Evolutionary conservation across 345 rosid species (phyloP), one percentile per base, ranked within the genome.

Genomic region (Linum lewisii): DNA sequence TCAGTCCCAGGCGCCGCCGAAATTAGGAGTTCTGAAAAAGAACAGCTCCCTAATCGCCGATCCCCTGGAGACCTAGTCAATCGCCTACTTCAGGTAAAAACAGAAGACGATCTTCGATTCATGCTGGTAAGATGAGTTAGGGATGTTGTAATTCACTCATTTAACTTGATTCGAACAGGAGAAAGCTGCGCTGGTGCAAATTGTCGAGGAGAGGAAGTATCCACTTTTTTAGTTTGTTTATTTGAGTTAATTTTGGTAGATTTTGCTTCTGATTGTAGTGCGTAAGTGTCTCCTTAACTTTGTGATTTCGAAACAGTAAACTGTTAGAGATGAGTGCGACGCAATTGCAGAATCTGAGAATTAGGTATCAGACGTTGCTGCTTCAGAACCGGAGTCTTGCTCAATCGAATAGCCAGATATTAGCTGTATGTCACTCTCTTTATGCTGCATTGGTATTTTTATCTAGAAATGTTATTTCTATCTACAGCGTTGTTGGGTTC

Each of bases 191-290:
- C 61, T 90, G 75, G 61, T 78, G 79, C 82, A 83, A 66, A 78
- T 87, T 60, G 56, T 83, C 38, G 88, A 81, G 54, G 84, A 87
- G 61, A 81, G 81, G 66, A 78, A 90, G 89, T 85, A 85, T 90
- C 90, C 82, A 80, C 78, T 54, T 20, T 24, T 52, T 57, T 4
- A 14, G 7, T 47, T 21, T 7, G 16, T 23, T 25, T 8, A 8
- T 21, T 20, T 23, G 11, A 9, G 45, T 10, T 10, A n/a, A 16
- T 22, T 7, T 23, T 18, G 18, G 24, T 52, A 7, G 34, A 14
- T 24, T 51, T 32, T 9, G 13, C 11, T 26, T 52, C 47, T 23
- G 8, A 14, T 32, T 49, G 49, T 29, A 24, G 21, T 5, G 61
- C 51, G 10, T 25, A 22, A 21, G 65, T 11, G 8, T 75, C 65